Evolutionary conservation across 2,329 filamentous ascomycete species (phyloP).

Genomic region (Akanthomyces dipterigenus): DNA sequence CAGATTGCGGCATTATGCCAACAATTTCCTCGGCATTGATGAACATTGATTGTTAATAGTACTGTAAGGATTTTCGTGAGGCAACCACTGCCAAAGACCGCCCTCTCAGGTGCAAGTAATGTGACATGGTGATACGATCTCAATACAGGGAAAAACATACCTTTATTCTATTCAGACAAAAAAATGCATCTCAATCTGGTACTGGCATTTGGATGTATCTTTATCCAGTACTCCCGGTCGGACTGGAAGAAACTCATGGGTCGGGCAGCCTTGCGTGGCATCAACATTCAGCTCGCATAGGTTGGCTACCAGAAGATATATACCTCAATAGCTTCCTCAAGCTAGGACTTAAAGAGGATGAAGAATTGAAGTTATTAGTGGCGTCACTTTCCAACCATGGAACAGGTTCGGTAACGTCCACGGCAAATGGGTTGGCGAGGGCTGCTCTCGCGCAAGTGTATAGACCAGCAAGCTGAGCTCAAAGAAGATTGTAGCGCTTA

Average conservation of each 20-base stretch:
- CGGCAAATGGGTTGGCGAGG: conserved; percentile 38
- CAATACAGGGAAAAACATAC: neutral
- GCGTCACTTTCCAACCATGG: neutral
- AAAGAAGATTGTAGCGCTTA: conserved; percentile 39
- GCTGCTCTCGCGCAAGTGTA: conserved; percentile 35
- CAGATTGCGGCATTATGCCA: conserved; percentile 9
- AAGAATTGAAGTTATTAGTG: neutral
- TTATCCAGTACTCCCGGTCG: conserved; percentile 28
- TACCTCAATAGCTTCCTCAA: conserved; percentile 40
- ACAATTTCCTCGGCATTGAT: neutral
- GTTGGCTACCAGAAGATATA: conserved; percentile 44
- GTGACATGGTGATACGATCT: conserved; percentile 10
- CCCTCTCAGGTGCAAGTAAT: neutral
- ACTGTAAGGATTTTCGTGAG: neutral
- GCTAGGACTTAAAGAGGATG: conserved; percentile 29
- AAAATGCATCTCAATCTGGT: neutral
- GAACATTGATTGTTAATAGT: conserved; percentile 1
- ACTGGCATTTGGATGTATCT: conserved; percentile 7
- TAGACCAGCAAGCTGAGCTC: conserved; percentile 39
- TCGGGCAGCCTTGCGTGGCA: conserved; percentile 43
- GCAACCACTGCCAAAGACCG: neutral
- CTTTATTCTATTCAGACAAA: neutral
- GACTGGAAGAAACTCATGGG: conserved; percentile 47
- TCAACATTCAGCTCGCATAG: conserved; percentile 46
- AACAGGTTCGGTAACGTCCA: conserved; percentile 20